Evolutionary conservation across 345 rosid genomes (phyloP), one percentile per base, ranked within the genome.

Genomic region (Erodium maritimum): DNA sequence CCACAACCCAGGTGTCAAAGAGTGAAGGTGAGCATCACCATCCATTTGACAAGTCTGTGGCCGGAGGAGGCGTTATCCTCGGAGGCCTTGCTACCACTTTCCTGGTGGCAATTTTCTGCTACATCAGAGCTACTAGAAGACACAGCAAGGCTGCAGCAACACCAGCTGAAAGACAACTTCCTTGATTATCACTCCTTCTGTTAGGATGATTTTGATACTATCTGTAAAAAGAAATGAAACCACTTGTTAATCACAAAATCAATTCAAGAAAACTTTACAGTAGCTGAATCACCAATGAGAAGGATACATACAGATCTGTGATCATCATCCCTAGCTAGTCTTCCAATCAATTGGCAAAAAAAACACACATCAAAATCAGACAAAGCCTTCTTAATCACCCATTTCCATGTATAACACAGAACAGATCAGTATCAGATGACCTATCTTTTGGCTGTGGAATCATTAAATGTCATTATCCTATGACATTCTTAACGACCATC

Each of bases 11-110:
- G 45, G 67, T 57, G n/a, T 45, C 60, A 52, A 67, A 57, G 23
- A 51, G 65, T 37, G 48, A 29, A 21, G 68, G 63, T 65, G 76
- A 75, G 68, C 79, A 70, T 66, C 84, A 76, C 16, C 79, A 65
- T n/a, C 67, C 81, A 10, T 58, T 22, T 57, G 91, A 90, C 48
- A 81, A 69, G 58, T 90, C 94, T 1, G 75, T 85, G 5, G 97
- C 86, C 10, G 97, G 91, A 0, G 94, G 94, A 2, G 95, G 94
- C 17, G 84, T 87, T 23, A 83, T 90, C 19, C 80, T 87, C 0
- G 95, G 89, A 0, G 82, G 87, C 12, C 87, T 90, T 21, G 97
- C 83, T 11, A 76, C 84, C 12, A 71, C 80, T 2, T 90, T 90
- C 64, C 56, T 83, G 64, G 89, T 79, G 61, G 82, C 75, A 3